phyloP scores from a whole-genome alignment of 495 filamentous ascomycete species.

The Evernia prunastri region DNA sequence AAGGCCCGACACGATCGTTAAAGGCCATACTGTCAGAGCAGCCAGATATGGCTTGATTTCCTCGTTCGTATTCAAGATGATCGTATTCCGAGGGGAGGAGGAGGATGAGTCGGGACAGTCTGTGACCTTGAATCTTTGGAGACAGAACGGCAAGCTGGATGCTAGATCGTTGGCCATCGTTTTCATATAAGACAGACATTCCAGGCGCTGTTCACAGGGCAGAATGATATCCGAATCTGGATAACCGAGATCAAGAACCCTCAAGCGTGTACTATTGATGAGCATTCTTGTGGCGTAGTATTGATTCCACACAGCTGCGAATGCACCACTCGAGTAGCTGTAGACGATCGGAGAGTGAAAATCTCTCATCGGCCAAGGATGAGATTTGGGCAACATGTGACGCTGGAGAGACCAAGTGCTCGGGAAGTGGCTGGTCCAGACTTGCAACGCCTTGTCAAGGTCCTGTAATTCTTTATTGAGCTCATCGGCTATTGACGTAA shows the following conservation, averaged over 20 bases:
- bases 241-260: background rate
- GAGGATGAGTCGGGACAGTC: background rate
- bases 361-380: background rate
- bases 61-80: background rate
- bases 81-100: background rate
- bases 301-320: background rate
- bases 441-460: background rate
- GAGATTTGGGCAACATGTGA: background rate
- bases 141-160: background rate
- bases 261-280: constrained; percentile 2
- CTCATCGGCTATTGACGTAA: background rate
- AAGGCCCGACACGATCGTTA: background rate
- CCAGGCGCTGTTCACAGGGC: background rate
- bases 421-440: background rate
- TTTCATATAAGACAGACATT: background rate
- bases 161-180: background rate
- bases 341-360: background rate
- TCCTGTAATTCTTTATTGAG: background rate
- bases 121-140: background rate
- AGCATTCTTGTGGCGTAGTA: background rate
- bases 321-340: background rate
- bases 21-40: background rate
- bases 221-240: background rate
- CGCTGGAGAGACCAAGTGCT: background rate
- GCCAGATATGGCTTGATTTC: background rate